phyloP scores from a whole-genome alignment of 176 grass and related monocot genomes.

The sorghum (Sorghum bicolor) region DNA sequence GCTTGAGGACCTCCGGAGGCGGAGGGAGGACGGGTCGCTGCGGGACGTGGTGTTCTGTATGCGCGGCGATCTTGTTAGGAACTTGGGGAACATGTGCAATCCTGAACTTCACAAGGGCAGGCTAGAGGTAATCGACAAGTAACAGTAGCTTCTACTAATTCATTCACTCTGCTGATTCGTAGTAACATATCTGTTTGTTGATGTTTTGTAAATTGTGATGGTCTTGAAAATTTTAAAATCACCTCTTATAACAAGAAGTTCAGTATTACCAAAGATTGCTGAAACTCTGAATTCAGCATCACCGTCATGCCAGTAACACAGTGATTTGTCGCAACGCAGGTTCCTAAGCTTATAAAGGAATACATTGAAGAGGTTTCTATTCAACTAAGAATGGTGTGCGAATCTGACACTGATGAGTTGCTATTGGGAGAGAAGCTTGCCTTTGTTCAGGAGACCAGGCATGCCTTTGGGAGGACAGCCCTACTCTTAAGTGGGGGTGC shows the following conservation, averaged over 20 bases:
- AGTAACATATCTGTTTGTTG: background rate
- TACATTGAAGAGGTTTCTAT: constrained; percentile 93
- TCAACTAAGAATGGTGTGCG: constrained; percentile 88
- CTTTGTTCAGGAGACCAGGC: constrained; percentile 95
- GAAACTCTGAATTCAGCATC: background rate
- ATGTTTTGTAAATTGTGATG: background rate
- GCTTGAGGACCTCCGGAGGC: constrained; percentile 61
- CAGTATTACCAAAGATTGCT: background rate
- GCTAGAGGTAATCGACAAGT: constrained; percentile 58
- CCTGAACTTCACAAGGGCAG: constrained; percentile 91
- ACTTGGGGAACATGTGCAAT: constrained; percentile 92
- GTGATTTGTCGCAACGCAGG: constrained; percentile 28
- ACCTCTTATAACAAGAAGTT: background rate
- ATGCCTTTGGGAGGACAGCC: constrained; percentile 92
- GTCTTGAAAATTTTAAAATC: background rate
- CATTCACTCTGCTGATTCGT: background rate
- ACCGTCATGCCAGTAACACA: background rate
- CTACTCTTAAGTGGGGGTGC: constrained; percentile 91
- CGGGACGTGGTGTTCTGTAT: constrained; percentile 85
- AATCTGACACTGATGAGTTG: constrained; percentile 79
- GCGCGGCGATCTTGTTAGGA: constrained; percentile 83
- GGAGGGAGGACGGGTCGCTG: constrained; percentile 71
- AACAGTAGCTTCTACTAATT: background rate
- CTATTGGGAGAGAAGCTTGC: constrained; percentile 91
- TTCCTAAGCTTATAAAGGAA: constrained; percentile 87